Evolutionary conservation across 257 asterid genomes (phyloP).

Genomic region (Penstemon barbatus): DNA sequence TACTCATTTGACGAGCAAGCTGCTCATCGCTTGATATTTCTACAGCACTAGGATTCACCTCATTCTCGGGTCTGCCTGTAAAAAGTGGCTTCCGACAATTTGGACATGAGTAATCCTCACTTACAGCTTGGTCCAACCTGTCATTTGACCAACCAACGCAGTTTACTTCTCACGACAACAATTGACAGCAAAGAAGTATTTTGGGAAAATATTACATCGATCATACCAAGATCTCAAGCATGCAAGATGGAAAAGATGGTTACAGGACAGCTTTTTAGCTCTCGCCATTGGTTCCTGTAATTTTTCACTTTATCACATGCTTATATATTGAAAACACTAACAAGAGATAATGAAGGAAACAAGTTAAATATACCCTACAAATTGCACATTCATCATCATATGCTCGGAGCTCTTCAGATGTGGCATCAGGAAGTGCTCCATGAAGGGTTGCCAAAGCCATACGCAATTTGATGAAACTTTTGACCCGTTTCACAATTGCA

Average conservation of each 20-base stretch:
- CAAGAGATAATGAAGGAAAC: constrained; percentile 10
- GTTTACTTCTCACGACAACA: constrained; percentile 19
- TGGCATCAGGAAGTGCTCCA: constrained; percentile 93
- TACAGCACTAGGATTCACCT: constrained; percentile 42
- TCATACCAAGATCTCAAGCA: constrained; percentile 96
- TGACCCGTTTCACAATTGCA: constrained; percentile 74
- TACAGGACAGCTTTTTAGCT: constrained; percentile 89
- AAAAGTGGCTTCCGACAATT: constrained; percentile 95
- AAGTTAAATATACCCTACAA: constrained; percentile 66
- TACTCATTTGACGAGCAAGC: constrained; percentile 87
- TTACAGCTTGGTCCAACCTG: constrained; percentile 92
- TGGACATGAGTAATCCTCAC: constrained; percentile 91
- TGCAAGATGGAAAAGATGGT: constrained; percentile 86
- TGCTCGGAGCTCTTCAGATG: constrained; percentile 73
- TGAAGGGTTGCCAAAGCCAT: constrained; percentile 86
- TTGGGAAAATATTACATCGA: constrained; percentile 13
- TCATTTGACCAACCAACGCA: constrained; percentile 24
- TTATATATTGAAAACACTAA: constrained; percentile 2
- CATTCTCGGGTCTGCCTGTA: constrained; percentile 52
- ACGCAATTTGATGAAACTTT: constrained; percentile 75
- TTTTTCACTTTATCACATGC: constrained; percentile 28
- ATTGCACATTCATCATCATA: constrained; percentile 96
- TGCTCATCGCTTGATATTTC: constrained; percentile 81
- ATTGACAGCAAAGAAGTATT: constrained; percentile 5
- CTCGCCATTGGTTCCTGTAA: constrained; percentile 95